Evolutionary conservation across 2,329 filamentous ascomycete genomes (phyloP), one percentile per base, ranked within the genome.

Genomic region (Penicillium paneum): DNA sequence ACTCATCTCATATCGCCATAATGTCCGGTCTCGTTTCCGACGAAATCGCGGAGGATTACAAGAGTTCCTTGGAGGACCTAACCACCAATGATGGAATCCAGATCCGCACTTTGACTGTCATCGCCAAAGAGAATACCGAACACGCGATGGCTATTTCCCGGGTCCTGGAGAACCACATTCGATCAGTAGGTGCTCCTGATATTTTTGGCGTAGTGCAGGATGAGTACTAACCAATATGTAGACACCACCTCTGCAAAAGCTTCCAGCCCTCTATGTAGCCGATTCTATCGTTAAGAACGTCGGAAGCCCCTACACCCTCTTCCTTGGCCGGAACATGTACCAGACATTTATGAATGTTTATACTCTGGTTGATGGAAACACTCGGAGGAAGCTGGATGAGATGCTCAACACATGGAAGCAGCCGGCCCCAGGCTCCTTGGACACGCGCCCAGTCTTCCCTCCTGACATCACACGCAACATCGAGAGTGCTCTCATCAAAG

Each of bases 201-300:
- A 57, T 50, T 54, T 45, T 36, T 47, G 19, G 31, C 36, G 54
- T 57, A 57, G 56, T 43, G 13, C 21, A 40, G 45, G 31, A 38
- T 50, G 39, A 32, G 13, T 55, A 56, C 63, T 52, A 62, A 58
- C 31, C 38, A 21, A 59, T 67, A 49, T 71, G 62, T 75, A 99
- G 94, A 90, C 89, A 51, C 84, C 91, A 42, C 91, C 94, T 36
- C 83, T 85, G 57, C 92, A 91, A 73, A 99, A 97, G 70, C 80
- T 99, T 3, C 92, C 94, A 17, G 91, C 94, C n/a, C 82, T 99
- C 28, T 99, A 97, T 76, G 90, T 99, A 62, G 87, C 99, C 69
- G 94, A 99, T 76, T 97, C 93, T 15, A 93, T 99, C 58, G 92
- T 96, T 70, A 99, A 99, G 76, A 97, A 99, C 78, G 91, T 99